A percentile compares a stretch with the other conserved stretches of the same genome.
Conservation (phyloP, 225 moss, liverwort and hornwort genomes). For the Polytrichum commune region DNA sequence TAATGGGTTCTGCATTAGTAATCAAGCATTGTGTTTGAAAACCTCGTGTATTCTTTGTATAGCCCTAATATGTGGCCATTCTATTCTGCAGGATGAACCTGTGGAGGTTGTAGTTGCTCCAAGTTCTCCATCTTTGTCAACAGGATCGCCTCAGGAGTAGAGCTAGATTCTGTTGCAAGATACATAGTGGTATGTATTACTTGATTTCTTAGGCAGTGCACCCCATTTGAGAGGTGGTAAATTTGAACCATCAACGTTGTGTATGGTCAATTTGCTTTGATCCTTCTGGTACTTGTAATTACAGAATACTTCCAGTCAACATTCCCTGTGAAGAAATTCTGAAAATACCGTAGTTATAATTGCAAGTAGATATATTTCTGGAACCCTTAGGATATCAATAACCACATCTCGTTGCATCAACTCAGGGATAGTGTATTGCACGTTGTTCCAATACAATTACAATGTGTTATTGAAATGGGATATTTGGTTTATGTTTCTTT, state of each 20-base stretch:
- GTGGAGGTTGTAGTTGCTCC: constrained; percentile 1
- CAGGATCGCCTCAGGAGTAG: constrained; percentile 11
- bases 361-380: too few relatives aligned
- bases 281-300: neutral
- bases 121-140: constrained; percentile 6
- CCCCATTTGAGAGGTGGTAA: constrained; percentile 26
- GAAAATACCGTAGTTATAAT: too few relatives aligned
- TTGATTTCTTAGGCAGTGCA: constrained; percentile 8
- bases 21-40: neutral
- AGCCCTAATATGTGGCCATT: neutral
- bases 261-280: neutral
- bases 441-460: too few relatives aligned
- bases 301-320: too few relatives aligned
- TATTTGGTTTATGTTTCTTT: too few relatives aligned
- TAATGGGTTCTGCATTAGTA: neutral
- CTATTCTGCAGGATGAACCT: constrained; percentile 26
- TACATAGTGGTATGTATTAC: constrained; percentile 17
- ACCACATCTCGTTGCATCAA: too few relatives aligned
- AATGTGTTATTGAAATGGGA: too few relatives aligned
- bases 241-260: constrained; percentile 27
- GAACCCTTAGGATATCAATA: too few relatives aligned
- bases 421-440: too few relatives aligned
- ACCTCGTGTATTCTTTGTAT: neutral
- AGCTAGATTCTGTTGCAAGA: constrained; percentile 9
- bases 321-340: too few relatives aligned